A percentile compares a stretch with the other conserved stretches of the same genome.
Evolutionary conservation across 805 yeast species (phyloP).

Genomic region (Nematodospora valgi): DNA sequence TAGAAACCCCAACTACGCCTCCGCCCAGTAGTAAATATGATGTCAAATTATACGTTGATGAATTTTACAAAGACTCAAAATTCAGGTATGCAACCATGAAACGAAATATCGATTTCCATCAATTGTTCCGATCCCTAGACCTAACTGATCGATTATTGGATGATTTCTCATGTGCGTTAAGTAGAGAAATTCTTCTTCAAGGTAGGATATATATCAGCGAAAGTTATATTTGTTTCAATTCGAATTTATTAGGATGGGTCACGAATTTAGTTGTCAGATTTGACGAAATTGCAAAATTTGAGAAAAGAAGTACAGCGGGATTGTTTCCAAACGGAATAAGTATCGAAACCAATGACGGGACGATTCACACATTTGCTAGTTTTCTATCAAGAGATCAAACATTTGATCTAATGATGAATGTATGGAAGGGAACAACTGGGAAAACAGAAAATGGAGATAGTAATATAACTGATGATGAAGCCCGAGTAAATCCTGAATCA

Average conservation of each 20-base stretch:
- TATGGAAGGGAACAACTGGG: constrained; percentile 56
- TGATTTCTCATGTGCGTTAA: constrained; percentile 87
- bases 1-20: constrained; percentile 8
- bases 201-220: constrained; percentile 85
- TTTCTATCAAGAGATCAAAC: constrained; percentile 80
- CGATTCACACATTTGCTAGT: constrained; percentile 79
- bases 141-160: constrained; percentile 71
- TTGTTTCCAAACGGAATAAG: constrained; percentile 87
- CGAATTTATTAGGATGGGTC: constrained; percentile 87
- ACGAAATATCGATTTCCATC: constrained; percentile 74
- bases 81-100: constrained; percentile 62
- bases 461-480: constrained; percentile 38
- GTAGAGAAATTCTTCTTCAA: constrained; percentile 81
- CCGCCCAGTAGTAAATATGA: constrained; percentile 26
- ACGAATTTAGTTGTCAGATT: constrained; percentile 72
- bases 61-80: constrained; percentile 52
- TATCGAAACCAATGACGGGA: constrained; percentile 55
- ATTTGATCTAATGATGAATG: constrained; percentile 60
- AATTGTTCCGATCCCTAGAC: constrained; percentile 64
- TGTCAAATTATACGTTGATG: constrained; percentile 51
- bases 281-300: constrained; percentile 67
- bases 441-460: constrained; percentile 23
- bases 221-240: constrained; percentile 76
- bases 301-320: constrained; percentile 83
- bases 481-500: constrained; percentile 22